Conservation (phyloP, 1,284 basidiomycete genomes). For the Boletus holoroseus region DNA sequence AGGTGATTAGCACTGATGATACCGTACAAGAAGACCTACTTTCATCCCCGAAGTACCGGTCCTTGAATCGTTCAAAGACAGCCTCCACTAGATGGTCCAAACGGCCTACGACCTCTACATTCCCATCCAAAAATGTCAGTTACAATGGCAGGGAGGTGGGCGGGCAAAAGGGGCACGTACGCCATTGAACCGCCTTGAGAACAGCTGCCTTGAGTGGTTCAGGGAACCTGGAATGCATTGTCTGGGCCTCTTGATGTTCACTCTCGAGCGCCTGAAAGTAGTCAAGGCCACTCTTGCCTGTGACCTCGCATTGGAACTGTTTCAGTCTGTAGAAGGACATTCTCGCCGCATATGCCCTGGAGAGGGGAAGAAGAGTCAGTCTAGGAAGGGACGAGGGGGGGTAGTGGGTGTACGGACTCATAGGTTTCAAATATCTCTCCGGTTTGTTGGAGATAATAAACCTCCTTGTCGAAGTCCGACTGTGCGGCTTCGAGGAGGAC, state of each 20-base stretch:
- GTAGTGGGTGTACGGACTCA: slow-evolving; percentile 55
- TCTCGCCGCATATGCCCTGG: slow-evolving; percentile 82
- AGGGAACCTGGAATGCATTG: slow-evolving; percentile 87
- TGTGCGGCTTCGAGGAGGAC: slow-evolving; percentile 59
- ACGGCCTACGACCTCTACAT: slow-evolving; percentile 87
- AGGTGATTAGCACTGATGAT: slow-evolving; percentile 23
- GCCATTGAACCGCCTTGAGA: slow-evolving; percentile 91
- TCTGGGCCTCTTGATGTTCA: slow-evolving; percentile 82
- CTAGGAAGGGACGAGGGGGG: slow-evolving; percentile 18
- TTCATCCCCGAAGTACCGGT: slow-evolving; percentile 89
- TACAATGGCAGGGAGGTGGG: slow-evolving; percentile 14
- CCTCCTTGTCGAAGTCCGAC: slow-evolving; percentile 63
- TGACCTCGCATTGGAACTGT: slow-evolving; percentile 93
- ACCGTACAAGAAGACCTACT: slow-evolving; percentile 48
- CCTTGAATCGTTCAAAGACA: slow-evolving; percentile 91
- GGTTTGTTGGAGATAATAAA: slow-evolving; percentile 86
- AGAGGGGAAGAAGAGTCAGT: slow-evolving; percentile 22
- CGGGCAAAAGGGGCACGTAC: slow-evolving; percentile 51
- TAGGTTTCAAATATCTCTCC: slow-evolving; percentile 95
- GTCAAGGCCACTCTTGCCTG: slow-evolving; percentile 87
- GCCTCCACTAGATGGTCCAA: slow-evolving; percentile 92
- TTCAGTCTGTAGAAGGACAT: slow-evolving; percentile 92
- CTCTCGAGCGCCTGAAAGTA: slow-evolving; percentile 93
- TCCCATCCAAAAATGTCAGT: slow-evolving; percentile 16
- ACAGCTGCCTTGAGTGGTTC: slow-evolving; percentile 89